These are phyloP conservation scores for Tylopilus sp. DNA, from an alignment of 1,284 basidiomycete genomes.

Conservation along the genomic window DNA sequence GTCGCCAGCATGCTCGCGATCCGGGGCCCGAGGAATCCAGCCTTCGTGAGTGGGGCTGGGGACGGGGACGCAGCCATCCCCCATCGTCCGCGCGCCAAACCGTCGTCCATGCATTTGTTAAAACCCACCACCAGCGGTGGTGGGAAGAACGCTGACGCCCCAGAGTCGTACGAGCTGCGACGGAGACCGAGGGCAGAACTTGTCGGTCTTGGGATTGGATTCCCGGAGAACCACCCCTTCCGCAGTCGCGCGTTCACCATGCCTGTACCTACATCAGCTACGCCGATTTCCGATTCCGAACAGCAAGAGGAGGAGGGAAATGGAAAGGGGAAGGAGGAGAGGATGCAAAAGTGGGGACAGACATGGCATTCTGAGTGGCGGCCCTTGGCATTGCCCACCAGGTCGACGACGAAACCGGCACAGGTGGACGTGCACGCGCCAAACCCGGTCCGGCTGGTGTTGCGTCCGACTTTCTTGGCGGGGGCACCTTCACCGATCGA, in stretches of 20 bases:
- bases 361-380: slow-evolving; percentile 4
- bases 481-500: slow-evolving; percentile 21
- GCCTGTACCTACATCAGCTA: slow-evolving; percentile 2
- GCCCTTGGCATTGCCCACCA: not conserved
- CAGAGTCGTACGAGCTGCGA: slow-evolving; percentile 15
- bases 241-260: slow-evolving; percentile 20
- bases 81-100: not conserved
- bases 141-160: not conserved
- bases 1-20: slow-evolving; percentile 24
- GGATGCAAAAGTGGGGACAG: not conserved
- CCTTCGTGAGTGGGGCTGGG: too few relatives aligned
- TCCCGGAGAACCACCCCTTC: slow-evolving; percentile 23
- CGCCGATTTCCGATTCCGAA: not conserved
- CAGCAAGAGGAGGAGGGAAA: not conserved
- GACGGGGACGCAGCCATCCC: not conserved
- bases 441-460: slow-evolving; percentile 2
- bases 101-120: slow-evolving; percentile 1
- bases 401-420: slow-evolving; percentile 3
- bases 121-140: not conserved
- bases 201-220: slow-evolving; percentile 27
- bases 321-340: too few relatives aligned
- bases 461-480: slow-evolving; percentile 16
- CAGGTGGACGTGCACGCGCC: not conserved
- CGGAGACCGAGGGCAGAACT: slow-evolving; percentile 4
- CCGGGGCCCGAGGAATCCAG: slow-evolving; percentile 1